phyloP scores from a whole-genome alignment of 2,329 filamentous ascomycete genomes.

The Sphaceloma murrayae region DNA sequence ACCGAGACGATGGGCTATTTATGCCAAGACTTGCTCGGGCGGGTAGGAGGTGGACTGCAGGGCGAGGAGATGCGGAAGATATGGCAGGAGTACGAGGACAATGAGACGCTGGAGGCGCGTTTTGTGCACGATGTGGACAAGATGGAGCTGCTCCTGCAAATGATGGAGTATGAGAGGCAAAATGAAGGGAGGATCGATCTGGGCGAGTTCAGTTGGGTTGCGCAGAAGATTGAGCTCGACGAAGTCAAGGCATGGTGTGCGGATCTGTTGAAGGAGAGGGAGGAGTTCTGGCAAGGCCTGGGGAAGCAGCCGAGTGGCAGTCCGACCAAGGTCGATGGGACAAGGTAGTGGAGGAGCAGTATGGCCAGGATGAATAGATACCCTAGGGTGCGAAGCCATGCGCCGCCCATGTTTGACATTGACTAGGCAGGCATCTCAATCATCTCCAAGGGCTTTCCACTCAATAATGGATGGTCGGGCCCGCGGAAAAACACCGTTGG shows the following conservation, averaged over 20 bases:
- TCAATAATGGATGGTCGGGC: too few species aligned
- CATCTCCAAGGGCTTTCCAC: too few species aligned
- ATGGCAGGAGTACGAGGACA: slow-evolving; percentile 95
- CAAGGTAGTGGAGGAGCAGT: not conserved
- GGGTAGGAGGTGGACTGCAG: slow-evolving; percentile 59
- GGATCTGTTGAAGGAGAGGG: slow-evolving; percentile 65
- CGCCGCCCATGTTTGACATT: too few species aligned
- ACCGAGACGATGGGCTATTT: slow-evolving; percentile 88
- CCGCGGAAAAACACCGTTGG: too few species aligned
- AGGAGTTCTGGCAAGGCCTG: slow-evolving; percentile 55
- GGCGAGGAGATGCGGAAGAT: slow-evolving; percentile 65
- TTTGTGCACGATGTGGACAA: slow-evolving; percentile 98
- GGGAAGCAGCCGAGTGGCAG: slow-evolving; percentile 24
- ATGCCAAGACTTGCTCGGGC: slow-evolving; percentile 59
- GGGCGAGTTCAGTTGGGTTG: slow-evolving; percentile 77
- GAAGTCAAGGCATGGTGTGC: slow-evolving; percentile 75
- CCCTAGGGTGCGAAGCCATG: too few species aligned
- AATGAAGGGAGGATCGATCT: slow-evolving; percentile 60
- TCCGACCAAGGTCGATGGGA: slow-evolving; percentile 21
- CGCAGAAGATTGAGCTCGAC: slow-evolving; percentile 58
- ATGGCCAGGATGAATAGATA: too few species aligned
- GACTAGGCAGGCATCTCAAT: too few species aligned
- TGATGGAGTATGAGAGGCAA: slow-evolving; percentile 86
- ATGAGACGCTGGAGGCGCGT: slow-evolving; percentile 67
- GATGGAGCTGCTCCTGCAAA: slow-evolving; percentile 88